A percentile compares a stretch with the other conserved stretches of the same genome.
phyloP scores from a whole-genome alignment of 495 filamentous ascomycete species.

The Cenococcum geophilum region DNA sequence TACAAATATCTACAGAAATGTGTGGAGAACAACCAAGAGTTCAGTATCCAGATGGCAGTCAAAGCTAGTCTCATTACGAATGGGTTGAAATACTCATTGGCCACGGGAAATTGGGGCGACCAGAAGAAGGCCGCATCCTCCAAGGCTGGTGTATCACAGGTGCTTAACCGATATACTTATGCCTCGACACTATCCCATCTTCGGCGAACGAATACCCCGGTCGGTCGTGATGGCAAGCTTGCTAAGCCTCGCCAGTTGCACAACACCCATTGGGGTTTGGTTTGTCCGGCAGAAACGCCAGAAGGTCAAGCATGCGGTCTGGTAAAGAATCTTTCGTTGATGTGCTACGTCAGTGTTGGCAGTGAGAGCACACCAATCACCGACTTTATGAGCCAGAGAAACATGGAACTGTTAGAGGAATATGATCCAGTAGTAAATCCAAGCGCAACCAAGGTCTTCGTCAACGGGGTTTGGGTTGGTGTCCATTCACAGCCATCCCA shows the following conservation, averaged over 20 bases:
- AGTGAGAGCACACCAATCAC: conserved; percentile 82
- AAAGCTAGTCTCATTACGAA: conserved; percentile 88
- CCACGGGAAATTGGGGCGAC: conserved; percentile 99
- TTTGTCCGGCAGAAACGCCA: conserved; percentile 95
- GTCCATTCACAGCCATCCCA: conserved; percentile 75
- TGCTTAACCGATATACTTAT: conserved; percentile 96
- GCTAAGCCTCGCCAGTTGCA: conserved; percentile 96
- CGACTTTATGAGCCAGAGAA: conserved; percentile 87
- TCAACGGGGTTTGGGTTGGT: conserved; percentile 97
- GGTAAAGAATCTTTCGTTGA: conserved; percentile 95
- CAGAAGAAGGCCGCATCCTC: conserved; percentile 94
- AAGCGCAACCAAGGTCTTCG: conserved; percentile 93
- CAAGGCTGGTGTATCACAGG: conserved; percentile 95
- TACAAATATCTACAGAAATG: conserved; percentile 84
- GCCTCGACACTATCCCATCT: conserved; percentile 94
- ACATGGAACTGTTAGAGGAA: conserved; percentile 95
- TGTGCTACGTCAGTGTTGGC: conserved; percentile 96
- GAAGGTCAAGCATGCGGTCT: conserved; percentile 98
- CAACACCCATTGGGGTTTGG: conserved; percentile 97
- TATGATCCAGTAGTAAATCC: conserved; percentile 85
- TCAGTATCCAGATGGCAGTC: conserved; percentile 81
- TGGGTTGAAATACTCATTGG: conserved; percentile 90
- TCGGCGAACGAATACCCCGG: conserved; percentile 92
- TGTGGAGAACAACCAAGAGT: conserved; percentile 79
- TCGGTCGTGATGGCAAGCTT: conserved; percentile 95